These are phyloP conservation scores for Lentinula guzmanii DNA, from an alignment of 768 basidiomycete species.

Conservation along the genomic window DNA sequence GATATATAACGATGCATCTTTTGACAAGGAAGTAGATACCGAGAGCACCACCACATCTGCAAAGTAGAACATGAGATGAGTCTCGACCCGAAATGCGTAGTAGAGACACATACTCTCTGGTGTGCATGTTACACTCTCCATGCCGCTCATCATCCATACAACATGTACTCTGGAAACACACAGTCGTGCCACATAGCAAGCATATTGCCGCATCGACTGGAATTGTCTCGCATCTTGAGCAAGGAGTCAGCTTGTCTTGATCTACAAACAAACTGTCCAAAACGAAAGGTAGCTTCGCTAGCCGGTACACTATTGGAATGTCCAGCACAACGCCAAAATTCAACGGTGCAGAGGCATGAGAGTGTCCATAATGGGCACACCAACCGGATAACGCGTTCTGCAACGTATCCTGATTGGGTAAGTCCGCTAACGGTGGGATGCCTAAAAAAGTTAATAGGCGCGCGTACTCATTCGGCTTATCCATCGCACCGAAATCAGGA, in stretches of 20 bases:
- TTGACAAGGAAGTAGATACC: constrained; percentile 92
- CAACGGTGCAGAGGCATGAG: constrained; percentile 71
- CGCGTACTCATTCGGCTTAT: constrained; percentile 61
- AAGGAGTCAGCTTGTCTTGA: constrained; percentile 67
- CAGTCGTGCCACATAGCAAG: constrained; percentile 79
- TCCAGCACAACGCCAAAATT: constrained; percentile 80
- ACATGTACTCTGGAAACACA: constrained; percentile 91
- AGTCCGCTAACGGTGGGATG: constrained; percentile 73
- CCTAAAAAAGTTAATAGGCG: constrained; percentile 70
- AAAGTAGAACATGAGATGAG: constrained; percentile 1
- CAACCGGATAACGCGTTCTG: constrained; percentile 86
- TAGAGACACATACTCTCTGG: constrained; percentile 68
- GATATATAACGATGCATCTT: constrained; percentile 82
- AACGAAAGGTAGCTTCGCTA: constrained; percentile 73
- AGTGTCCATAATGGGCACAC: constrained; percentile 85
- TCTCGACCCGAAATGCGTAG: background rate
- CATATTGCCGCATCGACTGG: constrained; percentile 89
- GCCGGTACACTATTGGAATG: constrained; percentile 76
- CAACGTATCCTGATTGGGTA: constrained; percentile 80
- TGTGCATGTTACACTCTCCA: constrained; percentile 96
- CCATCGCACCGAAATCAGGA: constrained; percentile 30
- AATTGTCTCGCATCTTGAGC: constrained; percentile 69
- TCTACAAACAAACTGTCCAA: constrained; percentile 82
- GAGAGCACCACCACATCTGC: constrained; percentile 83
- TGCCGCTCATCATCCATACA: constrained; percentile 67